A percentile compares a stretch with the other conserved stretches of the same genome.
Conservation (phyloP, 75 land plant species). For the Pinus tabuliformis region DNA sequence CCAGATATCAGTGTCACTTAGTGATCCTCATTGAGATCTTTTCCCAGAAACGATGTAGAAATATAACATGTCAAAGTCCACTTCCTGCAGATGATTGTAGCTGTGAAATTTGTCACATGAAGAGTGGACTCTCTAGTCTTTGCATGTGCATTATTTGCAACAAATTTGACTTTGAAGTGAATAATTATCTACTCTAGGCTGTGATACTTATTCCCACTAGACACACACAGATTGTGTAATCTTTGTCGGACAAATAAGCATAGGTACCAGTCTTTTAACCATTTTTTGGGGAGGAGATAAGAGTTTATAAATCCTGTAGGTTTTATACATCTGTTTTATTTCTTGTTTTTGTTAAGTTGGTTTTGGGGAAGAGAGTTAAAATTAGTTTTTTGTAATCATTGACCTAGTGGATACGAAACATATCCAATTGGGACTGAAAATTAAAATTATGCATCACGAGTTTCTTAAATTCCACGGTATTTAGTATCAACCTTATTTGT, state of each 20-base stretch:
- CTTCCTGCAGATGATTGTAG: conserved; percentile 88
- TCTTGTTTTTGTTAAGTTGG: too few species aligned
- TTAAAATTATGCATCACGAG: too few species aligned
- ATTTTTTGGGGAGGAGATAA: too few species aligned
- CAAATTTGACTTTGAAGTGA: conserved; percentile 93
- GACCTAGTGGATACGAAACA: too few species aligned
- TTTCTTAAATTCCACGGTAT: too few species aligned
- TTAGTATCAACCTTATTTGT: too few species aligned
- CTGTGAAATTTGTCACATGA: conserved; percentile 68
- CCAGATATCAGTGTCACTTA: conserved; percentile 71
- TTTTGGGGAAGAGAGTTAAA: too few species aligned
- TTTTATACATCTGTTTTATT: too few species aligned
- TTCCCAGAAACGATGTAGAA: conserved; percentile 74
- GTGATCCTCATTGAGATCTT: conserved; percentile 77
- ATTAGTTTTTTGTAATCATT: too few species aligned
- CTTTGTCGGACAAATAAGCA: conserved; percentile 58
- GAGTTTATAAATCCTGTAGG: too few species aligned
- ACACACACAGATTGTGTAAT: conserved; percentile 94
- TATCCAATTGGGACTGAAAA: too few species aligned
- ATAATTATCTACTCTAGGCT: conserved; percentile 87
- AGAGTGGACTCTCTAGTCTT: conserved; percentile 81
- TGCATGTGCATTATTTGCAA: conserved; percentile 91
- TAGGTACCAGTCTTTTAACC: conserved; percentile 13
- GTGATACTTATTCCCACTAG: conserved; percentile 91
- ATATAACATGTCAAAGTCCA: conserved; percentile 72